A percentile compares a stretch with the other conserved stretches of the same genome.
phyloP scores from a whole-genome alignment of 176 grass and related monocot species.

The Aegilops sharonensis region DNA sequence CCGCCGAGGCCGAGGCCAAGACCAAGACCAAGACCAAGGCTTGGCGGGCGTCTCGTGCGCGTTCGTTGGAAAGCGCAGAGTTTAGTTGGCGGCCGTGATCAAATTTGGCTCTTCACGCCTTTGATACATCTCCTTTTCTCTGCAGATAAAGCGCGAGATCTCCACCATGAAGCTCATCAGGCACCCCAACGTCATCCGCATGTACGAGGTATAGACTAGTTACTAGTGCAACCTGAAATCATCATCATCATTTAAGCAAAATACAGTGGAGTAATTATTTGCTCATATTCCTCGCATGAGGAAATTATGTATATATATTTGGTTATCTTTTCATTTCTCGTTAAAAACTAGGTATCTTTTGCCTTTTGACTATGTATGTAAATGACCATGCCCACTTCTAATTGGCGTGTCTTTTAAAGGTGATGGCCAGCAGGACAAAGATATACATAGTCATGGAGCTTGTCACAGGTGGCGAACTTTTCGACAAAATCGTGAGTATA shows the following conservation, averaged over 20 bases:
- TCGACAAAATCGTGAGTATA: constrained; percentile 85
- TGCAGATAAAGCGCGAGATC: constrained; percentile 97
- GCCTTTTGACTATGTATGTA: constrained; percentile 1
- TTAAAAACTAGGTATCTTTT: constrained; percentile 12
- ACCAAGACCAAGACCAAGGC: too few species aligned
- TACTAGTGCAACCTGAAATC: too few species aligned
- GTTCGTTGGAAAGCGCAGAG: constrained; percentile 18
- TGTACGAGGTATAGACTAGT: constrained; percentile 68
- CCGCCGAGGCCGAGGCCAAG: too few species aligned
- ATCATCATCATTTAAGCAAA: too few species aligned
- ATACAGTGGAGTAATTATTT: too few species aligned
- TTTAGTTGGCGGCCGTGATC: background rate
- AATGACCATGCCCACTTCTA: constrained; percentile 3
- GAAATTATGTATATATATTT: background rate
- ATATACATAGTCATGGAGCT: constrained; percentile 98
- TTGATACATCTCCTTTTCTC: background rate
- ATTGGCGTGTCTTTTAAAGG: constrained; percentile 39
- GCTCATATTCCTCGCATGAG: background rate
- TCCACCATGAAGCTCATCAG: constrained; percentile 97
- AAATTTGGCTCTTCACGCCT: constrained; percentile 9
- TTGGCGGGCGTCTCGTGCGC: constrained; percentile 6
- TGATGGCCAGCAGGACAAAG: constrained; percentile 99
- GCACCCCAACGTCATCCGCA: constrained; percentile 92
- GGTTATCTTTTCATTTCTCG: background rate
- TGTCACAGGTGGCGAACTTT: constrained; percentile 89